Evolutionary conservation across 2,329 filamentous ascomycete species (phyloP).

Genomic region (Podosphaera xanthii): DNA sequence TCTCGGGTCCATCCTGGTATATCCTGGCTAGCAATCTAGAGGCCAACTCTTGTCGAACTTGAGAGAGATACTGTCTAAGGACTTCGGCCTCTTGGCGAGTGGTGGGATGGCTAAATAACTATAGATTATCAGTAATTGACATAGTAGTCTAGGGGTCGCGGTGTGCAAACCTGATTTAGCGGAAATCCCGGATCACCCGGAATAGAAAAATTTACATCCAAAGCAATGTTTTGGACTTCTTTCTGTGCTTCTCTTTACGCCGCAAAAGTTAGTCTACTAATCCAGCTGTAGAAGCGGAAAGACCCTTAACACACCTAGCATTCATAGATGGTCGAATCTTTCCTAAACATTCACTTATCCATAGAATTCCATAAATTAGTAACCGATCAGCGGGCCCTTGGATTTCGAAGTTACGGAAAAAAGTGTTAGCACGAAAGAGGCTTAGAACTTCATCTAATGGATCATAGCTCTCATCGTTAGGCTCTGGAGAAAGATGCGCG

Average conservation of each 20-base stretch:
- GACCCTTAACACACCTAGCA: conserved; percentile 27
- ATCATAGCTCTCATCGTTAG: conserved; percentile 84
- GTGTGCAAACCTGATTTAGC: conserved; percentile 49
- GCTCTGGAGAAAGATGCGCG: conserved; percentile 37
- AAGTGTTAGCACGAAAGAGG: conserved; percentile 91
- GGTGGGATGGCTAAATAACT: conserved; percentile 73
- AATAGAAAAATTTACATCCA: conserved; percentile 82
- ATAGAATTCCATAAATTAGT: conserved; percentile 90
- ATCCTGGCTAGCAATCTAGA: conserved; percentile 61
- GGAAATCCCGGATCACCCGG: conserved; percentile 86
- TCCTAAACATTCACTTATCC: conserved; percentile 69
- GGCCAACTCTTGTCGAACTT: conserved; percentile 83
- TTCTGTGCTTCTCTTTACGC: conserved; percentile 28
- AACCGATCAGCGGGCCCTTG: conserved; percentile 86
- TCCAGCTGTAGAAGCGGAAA: background rate
- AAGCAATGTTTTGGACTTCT: conserved; percentile 72
- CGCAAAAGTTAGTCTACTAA: background rate
- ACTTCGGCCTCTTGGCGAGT: conserved; percentile 79
- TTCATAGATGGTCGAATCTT: conserved; percentile 62
- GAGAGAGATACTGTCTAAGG: conserved; percentile 69
- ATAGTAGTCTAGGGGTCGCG: background rate
- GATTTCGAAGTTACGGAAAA: conserved; percentile 99
- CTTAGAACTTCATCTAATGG: conserved; percentile 81
- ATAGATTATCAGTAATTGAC: background rate
- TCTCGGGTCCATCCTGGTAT: conserved; percentile 60